phyloP scores from a whole-genome alignment of 164 flowering plant species.

The Hamamelis virginiana region DNA sequence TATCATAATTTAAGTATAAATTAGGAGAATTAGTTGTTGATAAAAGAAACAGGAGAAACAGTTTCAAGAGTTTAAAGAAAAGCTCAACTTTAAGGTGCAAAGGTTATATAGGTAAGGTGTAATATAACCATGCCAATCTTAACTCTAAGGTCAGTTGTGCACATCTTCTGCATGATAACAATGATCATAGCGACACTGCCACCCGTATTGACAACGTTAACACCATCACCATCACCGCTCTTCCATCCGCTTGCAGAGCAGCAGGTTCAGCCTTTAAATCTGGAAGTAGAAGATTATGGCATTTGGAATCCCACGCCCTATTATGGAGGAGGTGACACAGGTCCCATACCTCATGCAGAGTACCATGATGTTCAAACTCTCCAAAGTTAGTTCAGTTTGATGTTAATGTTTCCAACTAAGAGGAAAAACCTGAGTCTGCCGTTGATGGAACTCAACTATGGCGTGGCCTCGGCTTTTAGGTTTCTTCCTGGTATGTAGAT shows the following conservation, averaged over 20 bases:
- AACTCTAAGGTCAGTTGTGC: constrained; percentile 17
- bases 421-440: not conserved
- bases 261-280: not conserved
- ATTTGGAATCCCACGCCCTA: constrained; percentile 28
- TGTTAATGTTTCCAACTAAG: not conserved
- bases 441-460: no score
- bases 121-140: constrained; percentile 6
- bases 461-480: no score
- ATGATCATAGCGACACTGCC: constrained; percentile 9
- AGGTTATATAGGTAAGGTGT: not conserved
- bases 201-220: not conserved
- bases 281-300: constrained; percentile 28
- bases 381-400: not conserved
- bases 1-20: no score
- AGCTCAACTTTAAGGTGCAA: no score
- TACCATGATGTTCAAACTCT: no score
- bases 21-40: no score
- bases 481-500: no score
- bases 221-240: constrained; percentile 1
- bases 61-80: no score
- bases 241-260: constrained; percentile 1
- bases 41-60: no score
- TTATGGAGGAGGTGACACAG: constrained; percentile 17
- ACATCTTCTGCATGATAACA: constrained; percentile 15
- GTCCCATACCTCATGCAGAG: constrained; percentile 36